These are phyloP conservation scores for Globisporangium ultimum DNA, from an alignment of 352 stramenopile species.

Conservation along the genomic window DNA sequence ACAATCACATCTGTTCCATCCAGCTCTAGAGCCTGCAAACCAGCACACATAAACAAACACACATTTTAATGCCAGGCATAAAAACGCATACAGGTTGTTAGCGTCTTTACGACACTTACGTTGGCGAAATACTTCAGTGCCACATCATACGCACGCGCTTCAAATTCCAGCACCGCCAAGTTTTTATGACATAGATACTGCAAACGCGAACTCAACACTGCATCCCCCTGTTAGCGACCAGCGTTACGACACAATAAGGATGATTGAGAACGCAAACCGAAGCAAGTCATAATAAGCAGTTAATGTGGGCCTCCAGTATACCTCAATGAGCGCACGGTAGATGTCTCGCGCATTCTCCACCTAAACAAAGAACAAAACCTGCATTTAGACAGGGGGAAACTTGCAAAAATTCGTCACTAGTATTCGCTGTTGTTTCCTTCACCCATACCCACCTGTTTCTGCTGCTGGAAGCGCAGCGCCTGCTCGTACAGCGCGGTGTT, in stretches of 20 bases:
- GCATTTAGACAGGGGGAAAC: no score
- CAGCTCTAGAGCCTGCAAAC: conserved; percentile 38
- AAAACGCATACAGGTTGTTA: not conserved
- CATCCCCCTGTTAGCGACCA: conserved; percentile 10
- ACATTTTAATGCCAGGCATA: not conserved
- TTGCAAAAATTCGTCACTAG: not conserved
- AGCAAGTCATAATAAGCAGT: not conserved
- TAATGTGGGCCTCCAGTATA: not conserved
- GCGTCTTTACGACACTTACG: conserved; percentile 13
- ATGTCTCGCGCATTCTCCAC: conserved; percentile 27
- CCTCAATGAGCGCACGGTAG: conserved; percentile 35
- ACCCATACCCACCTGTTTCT: conserved; percentile 25
- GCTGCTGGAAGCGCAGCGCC: conserved; percentile 65
- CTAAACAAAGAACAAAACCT: conserved; percentile 6
- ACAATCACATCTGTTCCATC: conserved; percentile 75
- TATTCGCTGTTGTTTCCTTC: not conserved
- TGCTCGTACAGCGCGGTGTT: conserved; percentile 57
- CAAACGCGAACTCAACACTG: conserved; percentile 35
- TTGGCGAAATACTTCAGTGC: conserved; percentile 48
- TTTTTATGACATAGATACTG: conserved; percentile 77
- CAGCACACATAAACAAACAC: not conserved
- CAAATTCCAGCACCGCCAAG: conserved; percentile 49
- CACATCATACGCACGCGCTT: conserved; percentile 31
- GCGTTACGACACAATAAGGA: not conserved
- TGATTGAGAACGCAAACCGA: not conserved